phyloP scores from a whole-genome alignment of 768 basidiomycete genomes.

The Leucosporidium creatinivorum region DNA sequence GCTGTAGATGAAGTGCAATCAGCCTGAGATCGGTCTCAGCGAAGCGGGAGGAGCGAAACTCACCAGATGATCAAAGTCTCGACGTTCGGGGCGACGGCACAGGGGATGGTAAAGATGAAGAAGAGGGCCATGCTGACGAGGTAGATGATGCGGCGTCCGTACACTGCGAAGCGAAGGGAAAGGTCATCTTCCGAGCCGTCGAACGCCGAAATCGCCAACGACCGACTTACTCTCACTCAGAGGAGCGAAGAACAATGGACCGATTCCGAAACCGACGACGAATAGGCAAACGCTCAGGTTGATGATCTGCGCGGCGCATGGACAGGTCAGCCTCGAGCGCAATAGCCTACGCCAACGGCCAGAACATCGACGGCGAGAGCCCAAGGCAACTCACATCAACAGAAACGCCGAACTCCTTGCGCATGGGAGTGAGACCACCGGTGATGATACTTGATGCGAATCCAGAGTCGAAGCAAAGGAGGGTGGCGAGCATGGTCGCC shows the following conservation, averaged over 20 bases:
- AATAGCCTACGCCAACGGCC: too few species aligned
- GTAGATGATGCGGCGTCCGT: slow-evolving; percentile 38
- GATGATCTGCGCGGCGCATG: slow-evolving; percentile 7
- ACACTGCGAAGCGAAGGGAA: too few species aligned
- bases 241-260: slow-evolving; percentile 41
- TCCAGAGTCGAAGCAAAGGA: slow-evolving; percentile 38
- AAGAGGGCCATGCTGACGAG: slow-evolving; percentile 37
- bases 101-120: slow-evolving; percentile 41
- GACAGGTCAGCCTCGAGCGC: too few species aligned
- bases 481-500: slow-evolving; percentile 15
- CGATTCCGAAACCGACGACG: slow-evolving; percentile 39
- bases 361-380: too few species aligned
- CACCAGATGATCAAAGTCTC: slow-evolving; percentile 36
- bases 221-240: slow-evolving; percentile 10
- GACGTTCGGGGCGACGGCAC: slow-evolving; percentile 38
- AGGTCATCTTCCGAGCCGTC: not conserved
- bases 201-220: not conserved
- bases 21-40: too few species aligned
- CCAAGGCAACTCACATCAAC: slow-evolving; percentile 2
- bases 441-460: slow-evolving; percentile 37
- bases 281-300: slow-evolving; percentile 17
- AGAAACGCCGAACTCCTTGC: slow-evolving; percentile 28
- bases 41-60: too few species aligned
- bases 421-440: slow-evolving; percentile 35
- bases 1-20: too few species aligned